Base-by-base conservation (phyloP, 202 grass and related monocot genomes). In the Brachypodium distachyon region DNA sequence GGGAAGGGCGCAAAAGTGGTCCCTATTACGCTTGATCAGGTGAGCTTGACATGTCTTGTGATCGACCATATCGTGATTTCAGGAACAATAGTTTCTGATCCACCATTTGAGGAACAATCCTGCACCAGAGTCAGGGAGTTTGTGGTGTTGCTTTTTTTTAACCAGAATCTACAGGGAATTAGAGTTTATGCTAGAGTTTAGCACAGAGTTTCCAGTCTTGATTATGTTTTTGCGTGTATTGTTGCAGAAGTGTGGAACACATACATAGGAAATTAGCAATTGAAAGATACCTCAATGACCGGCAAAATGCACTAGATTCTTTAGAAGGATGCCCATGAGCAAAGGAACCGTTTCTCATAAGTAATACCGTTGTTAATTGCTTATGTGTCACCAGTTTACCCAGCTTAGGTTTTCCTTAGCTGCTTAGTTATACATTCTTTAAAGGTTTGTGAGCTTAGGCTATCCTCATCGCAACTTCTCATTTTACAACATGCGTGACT, bases 1-100 rank as follows among this genome's bases (percentile, higher is more conserved):
- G 96, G 96, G 39, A 99, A 73, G 66, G 91, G 87, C 4, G 91
- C 91, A 1, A 95, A 88, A 90, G 91, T 99, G 17, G 96, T 99
- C 26, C 89, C 91, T 1, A 92, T 99, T 74, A 90, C 92, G 54
- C 96, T 99, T 72, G 96, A 95, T 85, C 96, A 99, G 89, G 96
- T 98, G 48, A 3, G 29, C 57, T 83, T 78, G 9, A 7, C 23
- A 9, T 75, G 40, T 61, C 48, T 72, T 67, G 73, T 72, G 56
- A 46, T 85, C 27, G 51, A 57, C 53, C 42, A 56, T 44, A 41
- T 61, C 27, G 49, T 55, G n/a, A 48, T 22, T 52, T 66, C 53
- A 69, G 33, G 31, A 34, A 17, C 19, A 74, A 47, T 43, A 18
- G 2, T 50, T 14, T 3, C 5, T 2, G 0, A 41, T n/a, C 4